Evolutionary conservation across 139 green algal genomes (phyloP).

Genomic region (Tetradesmus obliquus): DNA sequence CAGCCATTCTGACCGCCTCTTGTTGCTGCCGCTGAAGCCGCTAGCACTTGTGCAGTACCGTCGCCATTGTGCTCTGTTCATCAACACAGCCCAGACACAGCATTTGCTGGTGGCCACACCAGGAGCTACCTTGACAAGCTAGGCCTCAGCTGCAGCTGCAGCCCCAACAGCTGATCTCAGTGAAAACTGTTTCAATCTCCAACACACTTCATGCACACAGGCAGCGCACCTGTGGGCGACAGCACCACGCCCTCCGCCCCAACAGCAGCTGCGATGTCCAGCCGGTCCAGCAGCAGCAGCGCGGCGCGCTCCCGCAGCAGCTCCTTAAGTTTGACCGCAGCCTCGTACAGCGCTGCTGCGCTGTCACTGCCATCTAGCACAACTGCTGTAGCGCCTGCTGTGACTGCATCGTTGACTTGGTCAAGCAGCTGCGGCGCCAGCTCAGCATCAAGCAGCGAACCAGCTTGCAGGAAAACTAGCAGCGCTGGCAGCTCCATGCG

Average conservation of each 20-base stretch:
- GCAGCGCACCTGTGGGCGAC: constrained; percentile 65
- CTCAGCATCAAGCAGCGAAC: constrained; percentile 46
- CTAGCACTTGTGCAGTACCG: too few species aligned
- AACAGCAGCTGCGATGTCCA: constrained; percentile 89
- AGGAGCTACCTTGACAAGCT: neutral
- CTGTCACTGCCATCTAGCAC: constrained; percentile 57
- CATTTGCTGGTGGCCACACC: neutral
- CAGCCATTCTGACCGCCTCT: too few species aligned
- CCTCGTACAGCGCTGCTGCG: constrained; percentile 80
- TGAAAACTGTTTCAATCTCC: too few species aligned
- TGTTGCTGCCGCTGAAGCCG: too few species aligned
- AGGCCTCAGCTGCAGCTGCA: neutral
- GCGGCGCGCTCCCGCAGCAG: constrained; percentile 78
- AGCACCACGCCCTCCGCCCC: constrained; percentile 91
- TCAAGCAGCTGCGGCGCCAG: constrained; percentile 14
- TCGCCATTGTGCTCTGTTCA: too few species aligned
- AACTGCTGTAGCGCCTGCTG: constrained; percentile 75
- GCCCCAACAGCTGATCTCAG: neutral
- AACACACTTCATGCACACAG: neutral
- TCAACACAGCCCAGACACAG: too few species aligned
- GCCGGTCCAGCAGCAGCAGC: constrained; percentile 88
- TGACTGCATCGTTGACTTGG: constrained; percentile 57
- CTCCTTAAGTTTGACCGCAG: constrained; percentile 76
- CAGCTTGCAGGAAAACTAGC: constrained; percentile 63
- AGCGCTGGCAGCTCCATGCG: constrained; percentile 79